phyloP scores from a whole-genome alignment of 2,329 filamentous ascomycete genomes.

The Paecilomyces dactylethromorphus region DNA sequence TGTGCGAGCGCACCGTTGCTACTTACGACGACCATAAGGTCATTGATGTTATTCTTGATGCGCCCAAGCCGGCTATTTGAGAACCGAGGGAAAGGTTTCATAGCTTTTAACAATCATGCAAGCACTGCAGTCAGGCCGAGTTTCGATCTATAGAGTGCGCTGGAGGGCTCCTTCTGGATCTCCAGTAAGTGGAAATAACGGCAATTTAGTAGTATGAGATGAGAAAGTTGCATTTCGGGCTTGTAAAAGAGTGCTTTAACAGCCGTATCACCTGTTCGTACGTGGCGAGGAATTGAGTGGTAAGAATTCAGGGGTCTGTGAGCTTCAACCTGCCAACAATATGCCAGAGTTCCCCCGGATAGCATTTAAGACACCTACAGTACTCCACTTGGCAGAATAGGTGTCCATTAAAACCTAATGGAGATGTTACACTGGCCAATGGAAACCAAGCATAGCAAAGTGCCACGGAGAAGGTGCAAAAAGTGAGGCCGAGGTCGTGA shows the following conservation, averaged over 20 bases:
- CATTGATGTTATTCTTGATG: neutral
- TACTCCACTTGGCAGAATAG: neutral
- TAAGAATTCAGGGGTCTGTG: neutral
- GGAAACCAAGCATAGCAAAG: neutral
- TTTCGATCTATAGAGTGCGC: neutral
- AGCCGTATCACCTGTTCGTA: neutral
- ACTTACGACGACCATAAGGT: neutral
- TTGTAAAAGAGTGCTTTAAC: neutral
- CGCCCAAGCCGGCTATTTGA: neutral
- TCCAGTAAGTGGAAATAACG: neutral
- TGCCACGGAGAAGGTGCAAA: too few species aligned
- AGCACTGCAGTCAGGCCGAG: neutral
- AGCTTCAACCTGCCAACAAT: neutral
- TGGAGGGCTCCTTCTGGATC: neutral
- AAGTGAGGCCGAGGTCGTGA: too few species aligned
- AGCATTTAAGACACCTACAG: neutral
- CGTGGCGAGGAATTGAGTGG: neutral
- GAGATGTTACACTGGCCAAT: neutral
- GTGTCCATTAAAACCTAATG: neutral
- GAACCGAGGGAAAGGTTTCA: neutral
- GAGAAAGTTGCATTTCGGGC: neutral
- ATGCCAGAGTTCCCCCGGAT: neutral
- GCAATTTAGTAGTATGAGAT: neutral
- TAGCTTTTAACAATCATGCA: neutral
- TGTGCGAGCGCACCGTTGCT: neutral